Evolutionary conservation across 2,329 filamentous ascomycete genomes (phyloP).

Genomic region (Diaporthe ilicicola): DNA sequence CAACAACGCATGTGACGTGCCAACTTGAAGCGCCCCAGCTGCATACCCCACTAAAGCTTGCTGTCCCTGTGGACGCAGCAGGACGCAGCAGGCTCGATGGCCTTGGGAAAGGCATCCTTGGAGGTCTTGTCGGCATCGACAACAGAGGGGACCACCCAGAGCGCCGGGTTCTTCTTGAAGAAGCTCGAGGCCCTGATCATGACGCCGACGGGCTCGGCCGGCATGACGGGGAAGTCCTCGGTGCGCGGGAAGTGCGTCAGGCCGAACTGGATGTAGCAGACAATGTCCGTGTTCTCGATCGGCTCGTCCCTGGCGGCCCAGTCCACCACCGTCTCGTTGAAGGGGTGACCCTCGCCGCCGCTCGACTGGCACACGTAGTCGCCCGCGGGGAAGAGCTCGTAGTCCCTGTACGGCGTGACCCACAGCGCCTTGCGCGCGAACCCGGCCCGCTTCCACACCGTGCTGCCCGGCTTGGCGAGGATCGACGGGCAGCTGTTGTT

Average conservation of each 20-base stretch:
- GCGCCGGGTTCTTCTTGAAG: conserved; percentile 77
- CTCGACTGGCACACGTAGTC: conserved; percentile 89
- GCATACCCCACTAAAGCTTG: not conserved
- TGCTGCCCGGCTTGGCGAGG: conserved; percentile 79
- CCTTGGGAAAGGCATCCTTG: not conserved
- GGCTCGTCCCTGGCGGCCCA: conserved; percentile 73
- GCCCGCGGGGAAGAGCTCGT: conserved; percentile 84
- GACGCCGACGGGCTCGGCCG: conserved; percentile 83
- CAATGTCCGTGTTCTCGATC: conserved; percentile 84
- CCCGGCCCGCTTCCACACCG: conserved; percentile 90
- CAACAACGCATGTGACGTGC: not conserved
- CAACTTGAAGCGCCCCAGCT: not conserved
- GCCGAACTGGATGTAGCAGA: conserved; percentile 94
- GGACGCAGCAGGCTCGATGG: not conserved
- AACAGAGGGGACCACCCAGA: not conserved
- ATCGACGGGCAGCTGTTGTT: conserved; percentile 82
- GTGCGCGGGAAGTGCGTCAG: conserved; percentile 88
- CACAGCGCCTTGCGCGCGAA: conserved; percentile 89
- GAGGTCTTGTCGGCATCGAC: not conserved
- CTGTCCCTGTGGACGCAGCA: not conserved
- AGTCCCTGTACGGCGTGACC: conserved; percentile 85
- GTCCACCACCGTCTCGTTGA: conserved; percentile 77
- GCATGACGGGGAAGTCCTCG: conserved; percentile 94
- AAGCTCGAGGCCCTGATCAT: conserved; percentile 83
- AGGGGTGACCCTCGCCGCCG: conserved; percentile 67